These are phyloP conservation scores for Leccinellum albellum DNA, from an alignment of 768 basidiomycete species.

Conservation along the genomic window DNA sequence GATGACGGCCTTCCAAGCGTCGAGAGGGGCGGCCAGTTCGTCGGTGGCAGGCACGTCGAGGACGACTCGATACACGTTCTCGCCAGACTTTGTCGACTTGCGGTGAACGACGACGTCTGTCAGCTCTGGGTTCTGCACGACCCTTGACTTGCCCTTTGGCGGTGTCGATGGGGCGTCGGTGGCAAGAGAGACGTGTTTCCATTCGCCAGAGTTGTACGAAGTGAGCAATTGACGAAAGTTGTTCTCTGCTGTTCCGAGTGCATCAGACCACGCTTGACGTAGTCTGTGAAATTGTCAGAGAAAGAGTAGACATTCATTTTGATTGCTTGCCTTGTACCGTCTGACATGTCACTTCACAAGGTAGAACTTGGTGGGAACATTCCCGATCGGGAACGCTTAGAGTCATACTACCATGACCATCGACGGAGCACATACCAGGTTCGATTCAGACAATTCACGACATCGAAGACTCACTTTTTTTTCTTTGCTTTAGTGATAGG, in stretches of 20 bases:
- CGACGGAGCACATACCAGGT: not conserved
- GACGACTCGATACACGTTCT: slow-evolving; percentile 75
- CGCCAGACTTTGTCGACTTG: slow-evolving; percentile 62
- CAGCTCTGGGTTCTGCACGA: slow-evolving; percentile 52
- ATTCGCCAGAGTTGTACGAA: slow-evolving; percentile 64
- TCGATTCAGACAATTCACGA: not conserved
- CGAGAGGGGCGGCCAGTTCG: slow-evolving; percentile 53
- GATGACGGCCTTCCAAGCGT: slow-evolving; percentile 78
- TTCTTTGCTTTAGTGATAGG: slow-evolving; percentile 36
- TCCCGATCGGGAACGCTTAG: not conserved
- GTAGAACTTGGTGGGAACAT: not conserved
- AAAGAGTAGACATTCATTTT: not conserved
- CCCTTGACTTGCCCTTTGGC: slow-evolving; percentile 62
- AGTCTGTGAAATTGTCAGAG: slow-evolving; percentile 43
- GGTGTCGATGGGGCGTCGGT: slow-evolving; percentile 35
- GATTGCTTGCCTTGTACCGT: slow-evolving; percentile 54
- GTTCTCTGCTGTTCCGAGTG: slow-evolving; percentile 69
- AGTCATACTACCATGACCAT: not conserved
- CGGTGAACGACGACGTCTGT: slow-evolving; percentile 78
- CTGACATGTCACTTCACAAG: slow-evolving; percentile 38
- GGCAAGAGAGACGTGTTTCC: slow-evolving; percentile 71
- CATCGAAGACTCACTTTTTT: slow-evolving; percentile 5
- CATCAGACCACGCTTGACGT: slow-evolving; percentile 76
- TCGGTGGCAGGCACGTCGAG: slow-evolving; percentile 72
- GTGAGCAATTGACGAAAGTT: slow-evolving; percentile 77